A percentile compares a stretch with the other conserved stretches of the same genome.
Conservation (phyloP, 2,329 filamentous ascomycete genomes). For the Arthrobotrys sinensis region DNA sequence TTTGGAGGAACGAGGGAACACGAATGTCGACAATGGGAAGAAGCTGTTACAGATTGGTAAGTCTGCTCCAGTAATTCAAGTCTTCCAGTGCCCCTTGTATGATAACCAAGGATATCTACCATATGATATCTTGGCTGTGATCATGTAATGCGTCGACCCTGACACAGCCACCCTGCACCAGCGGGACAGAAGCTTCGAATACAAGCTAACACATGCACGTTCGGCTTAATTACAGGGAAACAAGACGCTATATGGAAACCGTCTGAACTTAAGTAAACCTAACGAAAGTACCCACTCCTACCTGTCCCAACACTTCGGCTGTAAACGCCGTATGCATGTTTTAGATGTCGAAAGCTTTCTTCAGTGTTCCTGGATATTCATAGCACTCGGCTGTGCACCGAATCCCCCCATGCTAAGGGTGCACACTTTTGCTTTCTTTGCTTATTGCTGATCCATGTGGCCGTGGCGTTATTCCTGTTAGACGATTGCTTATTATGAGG, state of each 20-base stretch:
- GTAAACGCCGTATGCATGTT: constrained; percentile 28
- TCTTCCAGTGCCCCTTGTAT: not conserved
- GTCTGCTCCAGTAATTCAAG: constrained; percentile 66
- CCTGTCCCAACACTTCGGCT: constrained; percentile 25
- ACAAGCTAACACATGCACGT: constrained; percentile 11
- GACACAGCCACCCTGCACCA: constrained; percentile 21
- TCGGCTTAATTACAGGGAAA: constrained; percentile 73
- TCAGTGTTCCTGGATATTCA: constrained; percentile 16
- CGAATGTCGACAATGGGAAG: constrained; percentile 91
- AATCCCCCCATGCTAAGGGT: not conserved
- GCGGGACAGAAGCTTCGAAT: not conserved
- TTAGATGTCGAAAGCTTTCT: constrained; percentile 14
- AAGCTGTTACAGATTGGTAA: constrained; percentile 96
- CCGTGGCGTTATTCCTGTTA: constrained; percentile 53
- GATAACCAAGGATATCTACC: constrained; percentile 62
- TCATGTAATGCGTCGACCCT: not conserved
- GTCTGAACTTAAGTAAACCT: constrained; percentile 69
- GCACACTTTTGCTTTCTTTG: constrained; percentile 13
- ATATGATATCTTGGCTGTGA: constrained; percentile 37
- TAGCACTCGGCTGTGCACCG: constrained; percentile 27
- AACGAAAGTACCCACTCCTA: not conserved
- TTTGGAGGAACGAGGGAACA: constrained; percentile 93
- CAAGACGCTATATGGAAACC: constrained; percentile 84
- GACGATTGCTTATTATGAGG: constrained; percentile 12
- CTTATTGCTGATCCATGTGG: constrained; percentile 39